These are phyloP conservation scores for Dactylellina haptotyla DNA, from an alignment of 2,329 filamentous ascomycete genomes.

Conservation along the genomic window DNA sequence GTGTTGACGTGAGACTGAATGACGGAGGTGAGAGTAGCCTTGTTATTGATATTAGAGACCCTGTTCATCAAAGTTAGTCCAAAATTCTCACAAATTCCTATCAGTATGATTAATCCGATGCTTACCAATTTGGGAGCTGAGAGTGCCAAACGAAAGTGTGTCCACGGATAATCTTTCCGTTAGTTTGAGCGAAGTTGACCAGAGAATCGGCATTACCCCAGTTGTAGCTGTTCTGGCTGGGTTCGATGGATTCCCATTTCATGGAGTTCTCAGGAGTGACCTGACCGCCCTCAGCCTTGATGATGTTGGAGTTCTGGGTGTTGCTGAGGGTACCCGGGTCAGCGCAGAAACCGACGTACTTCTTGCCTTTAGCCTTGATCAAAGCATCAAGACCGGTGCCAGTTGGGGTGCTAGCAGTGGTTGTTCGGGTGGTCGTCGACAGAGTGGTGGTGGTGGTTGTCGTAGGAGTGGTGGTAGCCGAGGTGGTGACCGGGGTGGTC, in stretches of 20 bases:
- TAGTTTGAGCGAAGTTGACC: slow-evolving; percentile 68
- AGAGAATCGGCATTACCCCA: slow-evolving; percentile 70
- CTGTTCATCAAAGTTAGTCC: slow-evolving; percentile 56
- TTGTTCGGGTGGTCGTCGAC: slow-evolving; percentile 17
- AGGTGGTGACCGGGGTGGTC: slow-evolving; percentile 7
- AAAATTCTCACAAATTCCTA: neutral
- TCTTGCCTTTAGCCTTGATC: slow-evolving; percentile 72
- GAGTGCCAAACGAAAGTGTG: slow-evolving; percentile 75
- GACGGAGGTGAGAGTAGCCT: slow-evolving; percentile 66
- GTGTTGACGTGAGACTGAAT: slow-evolving; percentile 71
- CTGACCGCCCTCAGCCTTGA: slow-evolving; percentile 72
- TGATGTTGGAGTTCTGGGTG: slow-evolving; percentile 67
- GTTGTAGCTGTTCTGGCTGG: slow-evolving; percentile 66
- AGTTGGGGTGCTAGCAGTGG: slow-evolving; percentile 59
- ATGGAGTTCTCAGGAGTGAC: slow-evolving; percentile 76
- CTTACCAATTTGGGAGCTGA: slow-evolving; percentile 64
- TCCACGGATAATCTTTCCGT: slow-evolving; percentile 71
- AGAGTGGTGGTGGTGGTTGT: slow-evolving; percentile 10
- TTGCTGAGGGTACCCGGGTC: slow-evolving; percentile 67
- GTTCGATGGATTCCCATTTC: slow-evolving; percentile 71
- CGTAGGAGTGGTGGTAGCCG: neutral
- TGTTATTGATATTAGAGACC: slow-evolving; percentile 69
- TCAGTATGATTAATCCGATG: neutral
- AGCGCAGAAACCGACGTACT: slow-evolving; percentile 71
- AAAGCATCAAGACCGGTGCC: slow-evolving; percentile 67